Evolutionary conservation across 169 alveolate genomes (phyloP).

Genomic region (Plasmodium ovale): DNA sequence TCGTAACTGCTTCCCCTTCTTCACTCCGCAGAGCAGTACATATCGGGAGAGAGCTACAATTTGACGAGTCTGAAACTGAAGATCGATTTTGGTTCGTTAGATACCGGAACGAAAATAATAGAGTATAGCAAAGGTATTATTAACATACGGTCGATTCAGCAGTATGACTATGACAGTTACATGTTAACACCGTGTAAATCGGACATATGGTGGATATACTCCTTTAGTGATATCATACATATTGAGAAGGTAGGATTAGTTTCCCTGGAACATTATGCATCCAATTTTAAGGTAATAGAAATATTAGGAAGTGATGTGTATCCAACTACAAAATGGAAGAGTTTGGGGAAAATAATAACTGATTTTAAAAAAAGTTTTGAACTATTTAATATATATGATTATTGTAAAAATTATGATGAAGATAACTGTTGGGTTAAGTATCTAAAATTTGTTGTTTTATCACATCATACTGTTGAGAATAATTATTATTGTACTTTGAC

Average conservation of each 20-base stretch:
- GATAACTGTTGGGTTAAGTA: slow-evolving; percentile 84
- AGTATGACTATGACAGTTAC: slow-evolving; percentile 83
- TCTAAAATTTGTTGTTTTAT: slow-evolving; percentile 85
- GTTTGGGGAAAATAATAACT: slow-evolving; percentile 85
- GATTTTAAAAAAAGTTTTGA: slow-evolving; percentile 82
- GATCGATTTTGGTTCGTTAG: slow-evolving; percentile 88
- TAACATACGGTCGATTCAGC: slow-evolving; percentile 67
- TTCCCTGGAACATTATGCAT: slow-evolving; percentile 87
- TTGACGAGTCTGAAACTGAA: slow-evolving; percentile 78
- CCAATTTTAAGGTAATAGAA: slow-evolving; percentile 83
- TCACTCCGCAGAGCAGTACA: slow-evolving; percentile 29
- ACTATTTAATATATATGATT: slow-evolving; percentile 82
- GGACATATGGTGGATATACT: slow-evolving; percentile 86
- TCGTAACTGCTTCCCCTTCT: not conserved
- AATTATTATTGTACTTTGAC: slow-evolving; percentile 90
- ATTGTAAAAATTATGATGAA: slow-evolving; percentile 81
- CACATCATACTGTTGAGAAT: slow-evolving; percentile 84
- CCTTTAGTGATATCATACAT: slow-evolving; percentile 86
- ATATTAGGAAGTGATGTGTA: slow-evolving; percentile 84
- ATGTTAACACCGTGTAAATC: slow-evolving; percentile 88
- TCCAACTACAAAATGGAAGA: slow-evolving; percentile 86
- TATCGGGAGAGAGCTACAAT: slow-evolving; percentile 77
- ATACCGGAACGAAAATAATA: slow-evolving; percentile 88
- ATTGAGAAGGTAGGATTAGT: slow-evolving; percentile 85
- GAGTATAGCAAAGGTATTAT: slow-evolving; percentile 82